Conservation (phyloP, 768 basidiomycete genomes). For the Galerina sulciceps region DNA sequence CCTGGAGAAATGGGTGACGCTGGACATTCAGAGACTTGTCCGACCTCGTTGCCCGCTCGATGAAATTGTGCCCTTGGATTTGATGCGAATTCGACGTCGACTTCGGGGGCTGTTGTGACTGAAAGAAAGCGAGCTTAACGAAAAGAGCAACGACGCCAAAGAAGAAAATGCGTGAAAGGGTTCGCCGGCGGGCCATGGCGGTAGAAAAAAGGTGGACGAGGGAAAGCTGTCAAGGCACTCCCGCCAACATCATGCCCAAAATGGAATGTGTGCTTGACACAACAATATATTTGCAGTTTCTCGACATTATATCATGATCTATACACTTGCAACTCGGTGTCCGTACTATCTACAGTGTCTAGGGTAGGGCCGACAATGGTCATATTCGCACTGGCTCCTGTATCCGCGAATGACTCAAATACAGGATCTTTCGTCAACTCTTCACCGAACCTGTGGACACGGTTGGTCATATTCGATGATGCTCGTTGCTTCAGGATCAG, state of each 20-base stretch:
- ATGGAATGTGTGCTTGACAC: slow-evolving; percentile 12
- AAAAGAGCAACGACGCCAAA: slow-evolving; percentile 36
- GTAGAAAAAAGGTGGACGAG: background rate
- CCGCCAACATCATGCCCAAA: slow-evolving; percentile 4
- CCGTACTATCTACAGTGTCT: slow-evolving; percentile 3
- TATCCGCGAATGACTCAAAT: slow-evolving; percentile 27
- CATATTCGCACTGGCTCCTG: slow-evolving; percentile 22
- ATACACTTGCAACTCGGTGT: slow-evolving; percentile 2
- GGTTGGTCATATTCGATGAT: slow-evolving; percentile 20
- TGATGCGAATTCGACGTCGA: slow-evolving; percentile 37
- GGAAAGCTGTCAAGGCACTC: background rate
- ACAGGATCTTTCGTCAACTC: slow-evolving; percentile 5
- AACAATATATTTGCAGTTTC: background rate
- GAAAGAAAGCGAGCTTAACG: slow-evolving; percentile 26
- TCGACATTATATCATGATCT: background rate
- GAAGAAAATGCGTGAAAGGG: slow-evolving; percentile 44
- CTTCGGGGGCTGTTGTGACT: slow-evolving; percentile 7
- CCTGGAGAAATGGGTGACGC: slow-evolving; percentile 86
- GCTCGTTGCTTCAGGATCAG: slow-evolving; percentile 38
- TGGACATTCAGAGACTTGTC: slow-evolving; percentile 90
- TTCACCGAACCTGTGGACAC: slow-evolving; percentile 5
- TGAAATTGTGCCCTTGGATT: slow-evolving; percentile 55
- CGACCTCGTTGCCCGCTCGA: slow-evolving; percentile 55
- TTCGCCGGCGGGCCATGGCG: slow-evolving; percentile 53
- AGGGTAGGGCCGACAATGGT: slow-evolving; percentile 17